phyloP scores from a whole-genome alignment of 2,329 filamentous ascomycete species.

The Trichoderma harzianum region DNA sequence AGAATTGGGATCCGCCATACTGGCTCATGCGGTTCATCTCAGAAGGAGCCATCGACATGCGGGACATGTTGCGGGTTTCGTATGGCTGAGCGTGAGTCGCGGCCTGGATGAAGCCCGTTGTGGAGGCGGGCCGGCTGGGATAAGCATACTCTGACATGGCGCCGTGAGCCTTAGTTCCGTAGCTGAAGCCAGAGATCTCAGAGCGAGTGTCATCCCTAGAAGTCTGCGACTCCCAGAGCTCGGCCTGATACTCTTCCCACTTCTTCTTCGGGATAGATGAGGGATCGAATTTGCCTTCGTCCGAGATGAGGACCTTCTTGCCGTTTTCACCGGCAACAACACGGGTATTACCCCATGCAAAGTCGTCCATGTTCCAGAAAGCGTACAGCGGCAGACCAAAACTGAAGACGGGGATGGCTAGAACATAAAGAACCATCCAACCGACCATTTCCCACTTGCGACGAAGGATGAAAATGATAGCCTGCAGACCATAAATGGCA shows the following conservation, averaged over 20 bases:
- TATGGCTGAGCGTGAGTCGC: conserved; percentile 52
- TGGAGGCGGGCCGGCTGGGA: conserved; percentile 55
- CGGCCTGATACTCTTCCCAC: conserved; percentile 98
- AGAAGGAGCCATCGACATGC: conserved; percentile 77
- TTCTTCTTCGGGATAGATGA: conserved; percentile 91
- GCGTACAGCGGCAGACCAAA: conserved; percentile 87
- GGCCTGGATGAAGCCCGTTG: conserved; percentile 43
- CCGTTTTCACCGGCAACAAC: conserved; percentile 92
- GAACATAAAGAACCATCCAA: conserved; percentile 95
- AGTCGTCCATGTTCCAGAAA: conserved; percentile 99
- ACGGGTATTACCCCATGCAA: conserved; percentile 98
- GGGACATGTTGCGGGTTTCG: conserved; percentile 50
- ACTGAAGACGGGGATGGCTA: conserved; percentile 88
- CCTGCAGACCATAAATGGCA: conserved; percentile 96
- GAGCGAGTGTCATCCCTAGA: conserved; percentile 77
- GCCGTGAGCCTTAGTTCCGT: conserved; percentile 77
- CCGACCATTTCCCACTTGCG: conserved; percentile 99
- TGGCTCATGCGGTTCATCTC: conserved; percentile 65
- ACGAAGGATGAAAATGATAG: conserved; percentile 91
- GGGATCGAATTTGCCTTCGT: conserved; percentile 98
- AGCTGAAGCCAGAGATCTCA: conserved; percentile 89
- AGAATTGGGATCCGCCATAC: conserved; percentile 57
- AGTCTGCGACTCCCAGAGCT: conserved; percentile 93
- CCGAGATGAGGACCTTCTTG: conserved; percentile 86
- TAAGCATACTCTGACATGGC: conserved; percentile 68